Evolutionary conservation across 768 basidiomycete species (phyloP), one percentile per base, ranked within the genome.

Genomic region (Epithele typhae): DNA sequence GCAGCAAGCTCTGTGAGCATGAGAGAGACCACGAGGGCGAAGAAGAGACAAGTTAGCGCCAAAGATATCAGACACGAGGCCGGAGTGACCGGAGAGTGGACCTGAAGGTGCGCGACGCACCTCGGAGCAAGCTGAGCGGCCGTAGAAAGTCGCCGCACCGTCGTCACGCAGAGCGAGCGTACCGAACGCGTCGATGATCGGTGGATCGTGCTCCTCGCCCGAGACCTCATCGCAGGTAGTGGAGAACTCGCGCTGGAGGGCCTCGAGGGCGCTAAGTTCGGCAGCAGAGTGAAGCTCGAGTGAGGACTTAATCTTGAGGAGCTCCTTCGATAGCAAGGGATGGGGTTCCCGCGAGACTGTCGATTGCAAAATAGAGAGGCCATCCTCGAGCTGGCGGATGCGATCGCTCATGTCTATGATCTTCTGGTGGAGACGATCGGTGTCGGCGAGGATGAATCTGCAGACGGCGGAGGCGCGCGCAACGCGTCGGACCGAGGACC

Each of bases 91-190:
- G n/a, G n/a, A n/a, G n/a, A n/a, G n/a, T n/a, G n/a, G n/a, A n/a
- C n/a, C n/a, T 7, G 27, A 30, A 14, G 27, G 27, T 30, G 27
- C 27, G 7, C 7, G 27, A 67, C 80, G 39, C 47, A 84, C 84
- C 71, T 88, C 86, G 40, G 85, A 75, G 24, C 85, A 84, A 10
- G 82, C 85, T 14, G 86, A 82, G 25, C 78, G 80, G 17, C 87
- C 87, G 57, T 84, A 87, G 64, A 84, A 89, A 55, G 79, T 82
- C 17, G 76, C 79, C 24, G 76, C 70, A 3, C 84, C 87, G 37
- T 75, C 71, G 46, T 83, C 83, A 3, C 77, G 78, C 37, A 89
- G 78, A 1, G 84, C 81, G 43, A 89, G 69, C 4, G 84, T 85
- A 2, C 87, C 87, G 43, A 82, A 66, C 41, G 46, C 60, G 27